Conservation (phyloP, 768 basidiomycete genomes). For the Lactarius pseudohatsudake region DNA sequence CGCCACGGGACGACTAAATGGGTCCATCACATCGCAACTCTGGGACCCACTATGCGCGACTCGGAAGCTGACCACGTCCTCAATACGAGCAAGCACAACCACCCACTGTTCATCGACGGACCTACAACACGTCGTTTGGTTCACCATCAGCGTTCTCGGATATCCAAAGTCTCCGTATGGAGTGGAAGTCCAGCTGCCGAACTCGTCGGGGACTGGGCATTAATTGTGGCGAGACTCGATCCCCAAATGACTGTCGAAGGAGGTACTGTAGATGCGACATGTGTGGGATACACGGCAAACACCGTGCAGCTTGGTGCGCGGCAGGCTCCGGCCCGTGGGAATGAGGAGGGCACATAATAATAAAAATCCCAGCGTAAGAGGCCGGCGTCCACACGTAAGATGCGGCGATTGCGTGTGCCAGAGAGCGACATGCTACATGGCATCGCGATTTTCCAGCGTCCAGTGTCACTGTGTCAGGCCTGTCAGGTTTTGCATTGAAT, state of each 20-base stretch:
- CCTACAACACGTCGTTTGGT: neutral
- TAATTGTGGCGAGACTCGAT: neutral
- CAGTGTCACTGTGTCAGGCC: neutral
- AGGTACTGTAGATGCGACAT: too few relatives aligned
- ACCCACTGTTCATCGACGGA: neutral
- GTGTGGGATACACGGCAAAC: neutral
- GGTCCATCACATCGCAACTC: neutral
- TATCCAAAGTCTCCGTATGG: neutral
- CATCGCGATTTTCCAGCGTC: neutral
- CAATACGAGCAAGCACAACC: neutral
- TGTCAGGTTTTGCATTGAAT: neutral
- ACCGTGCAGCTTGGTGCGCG: neutral
- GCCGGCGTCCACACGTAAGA: neutral
- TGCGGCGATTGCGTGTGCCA: neutral
- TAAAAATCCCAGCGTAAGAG: neutral
- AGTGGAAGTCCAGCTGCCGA: neutral
- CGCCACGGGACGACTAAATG: neutral
- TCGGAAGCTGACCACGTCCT: neutral
- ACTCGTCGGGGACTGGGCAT: neutral
- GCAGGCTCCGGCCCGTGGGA: constrained; percentile 1
- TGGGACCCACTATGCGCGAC: neutral
- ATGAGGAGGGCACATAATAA: too few relatives aligned
- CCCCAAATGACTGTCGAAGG: neutral
- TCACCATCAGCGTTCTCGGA: neutral
- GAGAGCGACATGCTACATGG: neutral